Evolutionary conservation across 2,329 filamentous ascomycete genomes (phyloP).

Genomic region (Byssochlamys sp.): DNA sequence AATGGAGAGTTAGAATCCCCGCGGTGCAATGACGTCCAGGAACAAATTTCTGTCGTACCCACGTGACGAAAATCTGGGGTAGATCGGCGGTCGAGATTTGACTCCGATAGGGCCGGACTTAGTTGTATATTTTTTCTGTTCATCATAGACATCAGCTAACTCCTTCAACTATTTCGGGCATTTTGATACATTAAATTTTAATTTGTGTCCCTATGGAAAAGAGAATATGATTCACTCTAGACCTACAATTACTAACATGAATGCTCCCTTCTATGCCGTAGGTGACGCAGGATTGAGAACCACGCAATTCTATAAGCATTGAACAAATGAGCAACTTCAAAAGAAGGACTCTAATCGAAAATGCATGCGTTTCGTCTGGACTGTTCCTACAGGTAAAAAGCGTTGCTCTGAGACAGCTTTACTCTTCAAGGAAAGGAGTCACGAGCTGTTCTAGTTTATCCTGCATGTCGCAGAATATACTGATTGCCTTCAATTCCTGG

Average conservation of each 20-base stretch:
- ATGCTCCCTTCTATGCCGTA: no score
- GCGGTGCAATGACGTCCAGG: not conserved
- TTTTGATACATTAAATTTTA: not conserved
- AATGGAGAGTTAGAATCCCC: not conserved
- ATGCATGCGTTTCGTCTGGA: no score
- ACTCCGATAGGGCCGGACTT: not conserved
- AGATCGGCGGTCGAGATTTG: not conserved
- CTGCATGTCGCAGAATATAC: constrained; percentile 51
- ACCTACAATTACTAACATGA: no score
- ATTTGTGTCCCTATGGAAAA: no score
- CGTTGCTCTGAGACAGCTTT: no score
- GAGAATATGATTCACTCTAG: no score
- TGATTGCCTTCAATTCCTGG: constrained; percentile 35
- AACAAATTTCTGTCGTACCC: not conserved
- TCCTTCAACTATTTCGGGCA: not conserved
- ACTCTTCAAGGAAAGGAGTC: not conserved
- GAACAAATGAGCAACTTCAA: no score
- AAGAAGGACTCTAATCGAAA: no score
- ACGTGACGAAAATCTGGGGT: not conserved
- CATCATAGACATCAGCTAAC: no score
- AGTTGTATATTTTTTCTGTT: not conserved
- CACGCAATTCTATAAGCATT: no score
- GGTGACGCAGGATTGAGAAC: no score
- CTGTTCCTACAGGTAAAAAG: no score
- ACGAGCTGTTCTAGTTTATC: constrained; percentile 38